These are phyloP conservation scores for Emmonsia crescens DNA, from an alignment of 2,329 filamentous ascomycete genomes.

Conservation along the genomic window DNA sequence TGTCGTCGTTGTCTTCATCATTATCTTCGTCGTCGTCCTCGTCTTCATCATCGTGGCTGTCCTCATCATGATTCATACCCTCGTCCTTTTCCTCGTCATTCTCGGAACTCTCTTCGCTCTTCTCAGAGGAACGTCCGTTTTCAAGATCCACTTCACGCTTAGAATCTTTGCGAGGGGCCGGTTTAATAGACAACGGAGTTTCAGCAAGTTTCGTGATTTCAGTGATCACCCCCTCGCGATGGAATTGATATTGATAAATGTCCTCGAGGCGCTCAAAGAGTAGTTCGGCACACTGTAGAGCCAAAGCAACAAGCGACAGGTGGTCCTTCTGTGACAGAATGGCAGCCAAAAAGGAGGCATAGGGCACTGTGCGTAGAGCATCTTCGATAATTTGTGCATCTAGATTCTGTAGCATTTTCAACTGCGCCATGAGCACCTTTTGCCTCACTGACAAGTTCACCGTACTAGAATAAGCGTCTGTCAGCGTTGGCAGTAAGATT, in stretches of 20 bases:
- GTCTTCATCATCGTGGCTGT: constrained; percentile 42
- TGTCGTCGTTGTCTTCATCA: constrained; percentile 38
- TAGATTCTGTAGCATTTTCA: constrained; percentile 97
- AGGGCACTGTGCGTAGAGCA: constrained; percentile 75
- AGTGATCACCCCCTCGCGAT: constrained; percentile 87
- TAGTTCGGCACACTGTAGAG: constrained; percentile 79
- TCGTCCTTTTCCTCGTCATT: constrained; percentile 39
- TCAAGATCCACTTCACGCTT: constrained; percentile 13
- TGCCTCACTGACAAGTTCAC: constrained; percentile 91
- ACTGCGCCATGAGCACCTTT: constrained; percentile 87
- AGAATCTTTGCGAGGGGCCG: constrained; percentile 5
- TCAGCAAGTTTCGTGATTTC: constrained; percentile 76
- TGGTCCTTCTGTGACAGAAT: constrained; percentile 96
- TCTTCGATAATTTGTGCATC: constrained; percentile 75
- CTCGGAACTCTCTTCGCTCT: constrained; percentile 27
- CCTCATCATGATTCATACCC: constrained; percentile 37
- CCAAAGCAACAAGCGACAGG: constrained; percentile 70
- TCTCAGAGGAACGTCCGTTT: constrained; percentile 19
- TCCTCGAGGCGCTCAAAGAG: constrained; percentile 72
- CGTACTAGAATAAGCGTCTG: constrained; percentile 93
- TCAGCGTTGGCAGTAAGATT: constrained; percentile 87
- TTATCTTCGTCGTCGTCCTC: constrained; percentile 38
- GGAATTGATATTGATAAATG: constrained; percentile 92
- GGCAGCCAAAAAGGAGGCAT: constrained; percentile 88
- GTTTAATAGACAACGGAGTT: constrained; percentile 21